Evolutionary conservation across 202 grass and related monocot genomes (phyloP).

Genomic region (Cymbopogon flexuosus): DNA sequence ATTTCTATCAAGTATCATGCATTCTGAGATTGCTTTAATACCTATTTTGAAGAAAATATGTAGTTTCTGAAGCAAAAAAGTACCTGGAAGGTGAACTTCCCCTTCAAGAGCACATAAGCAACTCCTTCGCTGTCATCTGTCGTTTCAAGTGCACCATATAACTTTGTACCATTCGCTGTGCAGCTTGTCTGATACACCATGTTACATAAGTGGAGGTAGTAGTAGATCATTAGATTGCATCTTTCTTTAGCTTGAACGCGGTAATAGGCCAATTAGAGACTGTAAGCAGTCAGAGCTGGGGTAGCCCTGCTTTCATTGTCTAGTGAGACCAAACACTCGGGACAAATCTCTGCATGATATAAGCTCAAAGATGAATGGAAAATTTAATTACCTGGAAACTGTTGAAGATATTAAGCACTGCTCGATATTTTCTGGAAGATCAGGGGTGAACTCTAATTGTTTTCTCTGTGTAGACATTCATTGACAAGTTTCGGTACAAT

Average conservation of each 20-base stretch:
- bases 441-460: neutral
- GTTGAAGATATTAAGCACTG: neutral
- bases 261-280: neutral
- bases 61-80: conserved; percentile 3
- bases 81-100: neutral
- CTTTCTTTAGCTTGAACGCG: conserved; percentile 13
- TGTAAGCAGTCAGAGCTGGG: neutral
- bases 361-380: conserved; percentile 2
- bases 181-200: neutral
- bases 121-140: neutral
- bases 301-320: neutral
- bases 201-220: neutral
- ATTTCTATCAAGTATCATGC: conserved; percentile 10
- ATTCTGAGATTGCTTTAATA: neutral
- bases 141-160: neutral
- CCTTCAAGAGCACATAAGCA: neutral
- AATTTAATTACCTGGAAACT: neutral
- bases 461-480: conserved; percentile 58
- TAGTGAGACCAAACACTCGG: neutral
- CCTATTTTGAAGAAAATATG: neutral
- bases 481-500: conserved; percentile 96
- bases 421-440: neutral
- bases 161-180: neutral
- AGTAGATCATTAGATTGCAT: neutral
- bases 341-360: neutral